Percentiles rank a stretch among this genome's conserved stretches.
Evolutionary conservation across 768 basidiomycete species (phyloP).

Genomic region (Amanita thiersii): DNA sequence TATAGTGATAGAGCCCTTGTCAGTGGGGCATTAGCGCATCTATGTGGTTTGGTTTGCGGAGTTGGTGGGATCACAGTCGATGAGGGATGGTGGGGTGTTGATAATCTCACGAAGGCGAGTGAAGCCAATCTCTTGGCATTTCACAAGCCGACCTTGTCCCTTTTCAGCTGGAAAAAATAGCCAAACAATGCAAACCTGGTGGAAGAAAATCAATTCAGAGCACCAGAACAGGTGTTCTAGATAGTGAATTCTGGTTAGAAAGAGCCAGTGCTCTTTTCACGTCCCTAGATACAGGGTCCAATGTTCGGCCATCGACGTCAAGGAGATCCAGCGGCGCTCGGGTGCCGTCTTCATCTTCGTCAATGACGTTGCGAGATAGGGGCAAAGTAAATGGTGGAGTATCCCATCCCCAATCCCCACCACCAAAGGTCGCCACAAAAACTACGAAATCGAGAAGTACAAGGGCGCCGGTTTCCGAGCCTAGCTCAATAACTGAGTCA

Average conservation of each 20-base stretch:
- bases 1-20: slow-evolving; percentile 86
- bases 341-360: slow-evolving; percentile 23
- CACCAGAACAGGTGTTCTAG: slow-evolving; percentile 13
- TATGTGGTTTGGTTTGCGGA: slow-evolving; percentile 51
- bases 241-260: slow-evolving; percentile 48
- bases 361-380: slow-evolving; percentile 45
- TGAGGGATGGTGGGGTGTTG: slow-evolving; percentile 56
- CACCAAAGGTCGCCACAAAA: slow-evolving; percentile 9
- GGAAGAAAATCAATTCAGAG: slow-evolving; percentile 32
- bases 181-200: slow-evolving; percentile 41
- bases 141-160: not conserved
- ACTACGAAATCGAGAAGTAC: not conserved
- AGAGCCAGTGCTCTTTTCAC: slow-evolving; percentile 43
- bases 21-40: slow-evolving; percentile 78
- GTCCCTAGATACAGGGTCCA: slow-evolving; percentile 26
- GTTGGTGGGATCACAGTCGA: slow-evolving; percentile 21
- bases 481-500: not conserved
- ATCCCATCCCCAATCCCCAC: slow-evolving; percentile 13
- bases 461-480: not conserved
- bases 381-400: slow-evolving; percentile 22
- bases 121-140: not conserved
- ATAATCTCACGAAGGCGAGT: slow-evolving; percentile 52
- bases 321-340: slow-evolving; percentile 12
- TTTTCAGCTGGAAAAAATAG: slow-evolving; percentile 53
- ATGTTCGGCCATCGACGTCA: slow-evolving; percentile 16